Evolutionary conservation across 2,329 filamentous ascomycete genomes (phyloP).

Genomic region (Fusarium verticillioides): DNA sequence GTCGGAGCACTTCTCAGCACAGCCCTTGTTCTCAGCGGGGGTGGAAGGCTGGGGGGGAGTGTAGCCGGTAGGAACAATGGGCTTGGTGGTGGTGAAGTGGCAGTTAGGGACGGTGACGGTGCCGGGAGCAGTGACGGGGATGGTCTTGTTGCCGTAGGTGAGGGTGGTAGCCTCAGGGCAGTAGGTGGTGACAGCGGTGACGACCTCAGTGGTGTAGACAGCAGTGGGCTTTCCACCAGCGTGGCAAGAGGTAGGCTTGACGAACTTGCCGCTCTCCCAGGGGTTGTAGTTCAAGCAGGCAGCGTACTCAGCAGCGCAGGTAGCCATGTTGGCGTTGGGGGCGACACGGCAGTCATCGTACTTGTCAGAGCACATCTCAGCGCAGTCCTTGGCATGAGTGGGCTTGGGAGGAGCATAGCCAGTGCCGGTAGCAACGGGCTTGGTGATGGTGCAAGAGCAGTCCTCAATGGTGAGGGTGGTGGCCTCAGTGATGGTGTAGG

Average conservation of each 20-base stretch:
- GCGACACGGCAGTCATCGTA: constrained; percentile 37
- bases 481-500: constrained; percentile 72
- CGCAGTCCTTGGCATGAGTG: constrained; percentile 27
- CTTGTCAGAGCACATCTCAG: constrained; percentile 21
- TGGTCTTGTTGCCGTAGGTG: constrained; percentile 47
- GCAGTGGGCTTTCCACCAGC: constrained; percentile 57
- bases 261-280: constrained; percentile 26
- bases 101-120: constrained; percentile 26
- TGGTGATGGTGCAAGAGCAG: constrained; percentile 72
- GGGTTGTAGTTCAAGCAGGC: constrained; percentile 44
- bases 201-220: constrained; percentile 29
- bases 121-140: constrained; percentile 28
- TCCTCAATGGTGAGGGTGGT: constrained; percentile 73
- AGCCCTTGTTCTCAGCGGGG: constrained; percentile 19
- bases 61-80: constrained; percentile 32
- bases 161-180: constrained; percentile 46
- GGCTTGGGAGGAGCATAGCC: constrained; percentile 22
- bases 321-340: constrained; percentile 36
- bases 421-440: constrained; percentile 46
- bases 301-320: constrained; percentile 41
- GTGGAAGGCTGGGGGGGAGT: constrained; percentile 27
- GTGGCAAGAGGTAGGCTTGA: constrained; percentile 49
- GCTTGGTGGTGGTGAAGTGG: constrained; percentile 23
- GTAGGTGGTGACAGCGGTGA: constrained; percentile 53
- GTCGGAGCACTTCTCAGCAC: constrained; percentile 15